Conservation (phyloP, 495 filamentous ascomycete genomes). For the Durotheca rogersii region DNA sequence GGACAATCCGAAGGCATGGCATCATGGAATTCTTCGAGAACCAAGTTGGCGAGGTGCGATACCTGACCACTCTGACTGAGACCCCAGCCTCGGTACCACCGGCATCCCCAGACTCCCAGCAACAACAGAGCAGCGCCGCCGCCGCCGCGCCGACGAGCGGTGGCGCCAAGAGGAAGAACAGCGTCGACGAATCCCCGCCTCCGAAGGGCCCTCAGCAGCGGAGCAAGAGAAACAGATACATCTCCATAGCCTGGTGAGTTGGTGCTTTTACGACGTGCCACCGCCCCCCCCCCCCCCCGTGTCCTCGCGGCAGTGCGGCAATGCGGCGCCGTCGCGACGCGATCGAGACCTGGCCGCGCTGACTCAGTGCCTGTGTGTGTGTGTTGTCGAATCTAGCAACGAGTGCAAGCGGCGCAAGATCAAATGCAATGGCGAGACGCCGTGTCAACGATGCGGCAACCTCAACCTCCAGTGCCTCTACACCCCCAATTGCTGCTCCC, state of each 20-base stretch:
- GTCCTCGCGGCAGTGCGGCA: no score
- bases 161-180: constrained; percentile 46
- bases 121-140: constrained; percentile 23
- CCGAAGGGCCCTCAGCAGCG: constrained; percentile 49
- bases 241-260: constrained; percentile 85
- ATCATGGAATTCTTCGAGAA: constrained; percentile 56
- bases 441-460: constrained; percentile 82
- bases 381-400: constrained; percentile 64
- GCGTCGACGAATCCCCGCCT: constrained; percentile 36
- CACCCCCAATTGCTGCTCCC: constrained; percentile 83
- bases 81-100: constrained; percentile 24
- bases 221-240: constrained; percentile 72
- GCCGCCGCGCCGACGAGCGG: constrained; percentile 8
- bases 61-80: constrained; percentile 40
- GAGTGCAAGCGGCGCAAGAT: constrained; percentile 91
- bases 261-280: background rate
- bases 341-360: constrained; percentile 3
- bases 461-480: constrained; percentile 80
- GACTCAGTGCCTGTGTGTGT: background rate
- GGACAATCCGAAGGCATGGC: constrained; percentile 21
- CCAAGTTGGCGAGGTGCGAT: constrained; percentile 57
- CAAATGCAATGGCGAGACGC: constrained; percentile 84
- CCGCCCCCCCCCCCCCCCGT: no score
- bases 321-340: background rate
- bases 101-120: constrained; percentile 32